Conservation (phyloP, 202 grass and related monocot species). For the Carex sylvatica region DNA sequence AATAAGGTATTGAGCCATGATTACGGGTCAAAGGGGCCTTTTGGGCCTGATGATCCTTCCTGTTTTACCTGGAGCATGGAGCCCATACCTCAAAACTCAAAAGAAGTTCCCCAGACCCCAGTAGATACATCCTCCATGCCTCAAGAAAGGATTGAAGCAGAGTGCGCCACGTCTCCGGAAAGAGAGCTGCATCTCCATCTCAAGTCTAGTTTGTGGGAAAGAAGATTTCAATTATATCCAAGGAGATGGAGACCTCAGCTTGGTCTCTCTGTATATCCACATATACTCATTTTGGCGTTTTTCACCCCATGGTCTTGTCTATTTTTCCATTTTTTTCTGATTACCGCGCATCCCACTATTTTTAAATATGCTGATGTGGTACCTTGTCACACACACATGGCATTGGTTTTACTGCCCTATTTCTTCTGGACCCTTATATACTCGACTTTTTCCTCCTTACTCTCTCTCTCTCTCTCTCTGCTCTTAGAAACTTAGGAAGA, state of each 20-base stretch:
- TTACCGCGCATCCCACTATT: conserved; percentile 5
- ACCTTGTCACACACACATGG: conserved; percentile 14
- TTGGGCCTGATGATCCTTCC: not conserved
- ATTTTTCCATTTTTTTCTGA: conserved; percentile 11
- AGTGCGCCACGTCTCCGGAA: conserved; percentile 19
- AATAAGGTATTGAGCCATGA: no score
- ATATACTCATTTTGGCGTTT: not conserved
- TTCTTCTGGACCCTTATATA: not conserved
- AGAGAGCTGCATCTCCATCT: conserved; percentile 17
- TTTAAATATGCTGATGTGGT: conserved; percentile 29
- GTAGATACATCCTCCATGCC: no score
- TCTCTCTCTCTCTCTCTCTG: not conserved
- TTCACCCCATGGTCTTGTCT: not conserved
- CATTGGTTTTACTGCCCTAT: not conserved
- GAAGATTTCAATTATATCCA: conserved; percentile 6
- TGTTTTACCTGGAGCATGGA: not conserved
- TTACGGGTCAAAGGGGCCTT: not conserved
- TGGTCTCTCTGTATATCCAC: conserved; percentile 21
- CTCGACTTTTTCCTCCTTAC: not conserved
- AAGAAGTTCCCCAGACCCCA: no score
- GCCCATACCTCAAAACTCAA: no score
- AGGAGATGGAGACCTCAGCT: not conserved
- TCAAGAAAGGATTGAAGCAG: conserved; percentile 15
- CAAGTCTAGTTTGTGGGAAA: conserved; percentile 6
- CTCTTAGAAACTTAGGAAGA: not conserved